These are phyloP conservation scores for Pleurotus salmoneostramineus DNA, from an alignment of 768 basidiomycete genomes.

Conservation along the genomic window DNA sequence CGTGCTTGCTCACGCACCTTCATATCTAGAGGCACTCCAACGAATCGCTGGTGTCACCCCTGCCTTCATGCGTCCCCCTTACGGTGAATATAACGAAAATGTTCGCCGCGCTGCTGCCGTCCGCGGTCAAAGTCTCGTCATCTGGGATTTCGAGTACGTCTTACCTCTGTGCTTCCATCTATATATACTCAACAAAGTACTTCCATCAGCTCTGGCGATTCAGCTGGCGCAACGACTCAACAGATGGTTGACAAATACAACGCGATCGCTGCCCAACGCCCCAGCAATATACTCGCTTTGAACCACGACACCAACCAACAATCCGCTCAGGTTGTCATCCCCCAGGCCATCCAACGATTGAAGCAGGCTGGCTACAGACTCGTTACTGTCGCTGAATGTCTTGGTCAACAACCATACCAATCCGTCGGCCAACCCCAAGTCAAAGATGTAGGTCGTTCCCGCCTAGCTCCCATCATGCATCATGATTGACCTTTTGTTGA, in stretches of 20 bases:
- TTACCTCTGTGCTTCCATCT: neutral
- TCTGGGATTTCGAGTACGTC: slow-evolving; percentile 33
- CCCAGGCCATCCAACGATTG: slow-evolving; percentile 23
- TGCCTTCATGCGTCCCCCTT: slow-evolving; percentile 48
- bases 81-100: slow-evolving; percentile 44
- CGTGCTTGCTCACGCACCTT: neutral
- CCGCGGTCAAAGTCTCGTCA: slow-evolving; percentile 25
- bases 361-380: slow-evolving; percentile 29
- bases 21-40: slow-evolving; percentile 29
- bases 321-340: slow-evolving; percentile 20
- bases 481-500: neutral
- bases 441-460: neutral
- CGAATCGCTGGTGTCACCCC: slow-evolving; percentile 39
- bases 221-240: slow-evolving; percentile 27
- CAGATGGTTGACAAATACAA: slow-evolving; percentile 26
- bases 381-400: slow-evolving; percentile 36
- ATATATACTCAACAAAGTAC: neutral
- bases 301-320: slow-evolving; percentile 31
- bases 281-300: slow-evolving; percentile 25
- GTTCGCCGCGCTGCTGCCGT: slow-evolving; percentile 32
- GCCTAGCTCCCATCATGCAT: neutral
- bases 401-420: slow-evolving; percentile 29
- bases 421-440: neutral
- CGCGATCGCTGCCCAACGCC: slow-evolving; percentile 14
- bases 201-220: slow-evolving; percentile 31